These are phyloP conservation scores for Dillenia suffruticosa DNA, from an alignment of 164 flowering plant genomes.

Conservation along the genomic window DNA sequence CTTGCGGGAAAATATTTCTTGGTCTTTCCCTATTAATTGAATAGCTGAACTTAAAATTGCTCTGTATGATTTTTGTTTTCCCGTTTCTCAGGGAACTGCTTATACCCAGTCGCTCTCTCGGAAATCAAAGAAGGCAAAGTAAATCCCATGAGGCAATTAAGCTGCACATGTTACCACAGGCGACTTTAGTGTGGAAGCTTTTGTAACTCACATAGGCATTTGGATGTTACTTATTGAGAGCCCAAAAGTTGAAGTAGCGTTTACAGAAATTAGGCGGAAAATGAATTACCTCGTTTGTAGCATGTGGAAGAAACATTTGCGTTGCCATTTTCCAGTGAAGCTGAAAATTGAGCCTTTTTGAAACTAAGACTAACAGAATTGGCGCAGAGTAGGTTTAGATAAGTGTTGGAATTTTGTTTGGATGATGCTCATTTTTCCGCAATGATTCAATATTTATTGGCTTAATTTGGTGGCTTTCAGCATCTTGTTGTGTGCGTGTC, in stretches of 20 bases:
- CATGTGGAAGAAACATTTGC: slow-evolving; percentile 18
- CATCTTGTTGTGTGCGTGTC: no score
- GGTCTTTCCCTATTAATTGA: no score
- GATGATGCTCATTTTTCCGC: no score
- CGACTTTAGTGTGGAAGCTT: slow-evolving; percentile 5
- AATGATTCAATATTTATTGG: no score
- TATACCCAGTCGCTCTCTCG: slow-evolving; percentile 54
- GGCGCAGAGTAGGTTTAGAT: no score
- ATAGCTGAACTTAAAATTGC: no score
- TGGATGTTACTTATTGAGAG: slow-evolving; percentile 8
- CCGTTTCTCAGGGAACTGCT: slow-evolving; percentile 66
- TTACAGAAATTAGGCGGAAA: slow-evolving; percentile 13
- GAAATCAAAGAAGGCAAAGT: slow-evolving; percentile 86
- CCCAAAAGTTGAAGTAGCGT: slow-evolving; percentile 7
- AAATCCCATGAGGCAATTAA: slow-evolving; percentile 9
- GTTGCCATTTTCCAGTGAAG: slow-evolving; percentile 8
- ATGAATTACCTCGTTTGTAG: slow-evolving; percentile 28
- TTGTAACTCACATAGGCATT: slow-evolving; percentile 24
- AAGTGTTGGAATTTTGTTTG: no score
- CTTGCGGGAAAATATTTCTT: no score
- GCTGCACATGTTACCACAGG: slow-evolving; percentile 5
- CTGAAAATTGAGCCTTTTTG: slow-evolving; percentile 2
- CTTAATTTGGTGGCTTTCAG: no score
- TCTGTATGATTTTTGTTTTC: no score
- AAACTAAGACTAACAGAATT: no score